Base-by-base conservation (phyloP, 176 grass and related monocot species). In the Oryza nivara region DNA sequence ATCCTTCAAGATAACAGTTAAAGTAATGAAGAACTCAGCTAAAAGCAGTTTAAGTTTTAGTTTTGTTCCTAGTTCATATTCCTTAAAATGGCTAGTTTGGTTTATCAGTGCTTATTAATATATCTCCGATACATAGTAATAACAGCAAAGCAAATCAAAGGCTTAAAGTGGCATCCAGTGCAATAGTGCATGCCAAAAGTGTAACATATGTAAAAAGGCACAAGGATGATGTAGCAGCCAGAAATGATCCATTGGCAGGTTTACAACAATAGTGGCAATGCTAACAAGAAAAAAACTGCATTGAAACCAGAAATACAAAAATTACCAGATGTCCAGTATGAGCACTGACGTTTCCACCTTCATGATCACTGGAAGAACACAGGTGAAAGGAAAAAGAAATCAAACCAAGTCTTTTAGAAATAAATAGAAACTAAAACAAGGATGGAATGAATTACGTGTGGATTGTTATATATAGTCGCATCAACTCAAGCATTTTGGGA, bases 381-480 rank as follows among this genome's bases (percentile, higher is more conserved):
- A 75, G 3, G 47, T 35, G 0, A 1, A 17, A 43, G 71, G 5
- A 10, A 34, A 34, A 46, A 7, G 23, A 46, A 86, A 81, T 68
- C 3, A 89, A 64, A 14, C 11, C 78, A 86, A 67, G 22, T 69
- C 67, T 52, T 64, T 72, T 63, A 22, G 14, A 90, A 83, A 73
- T 12, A 69, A 19, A 74, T 35, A 83, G n/a, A 83, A 83, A 66
- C 40, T 35, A 28, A 76, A 61, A 86, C 34, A 74, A 67, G 52
- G 69, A 76, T 67, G 4, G 26, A 82, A 68, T 35, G 72, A 82
- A 13, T 88, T 88, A 98, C 96, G 91, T 83, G 45, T 99, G 96
- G 88, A 99, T 99, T 87, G 96, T 99, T 72, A 99, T 35, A 81
- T 99, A 99, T 87, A 99, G 88, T 75, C 96, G 91, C 96, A 99